Base-by-base conservation (phyloP, 768 basidiomycete genomes). In the Coprinopsis sp. region DNA sequence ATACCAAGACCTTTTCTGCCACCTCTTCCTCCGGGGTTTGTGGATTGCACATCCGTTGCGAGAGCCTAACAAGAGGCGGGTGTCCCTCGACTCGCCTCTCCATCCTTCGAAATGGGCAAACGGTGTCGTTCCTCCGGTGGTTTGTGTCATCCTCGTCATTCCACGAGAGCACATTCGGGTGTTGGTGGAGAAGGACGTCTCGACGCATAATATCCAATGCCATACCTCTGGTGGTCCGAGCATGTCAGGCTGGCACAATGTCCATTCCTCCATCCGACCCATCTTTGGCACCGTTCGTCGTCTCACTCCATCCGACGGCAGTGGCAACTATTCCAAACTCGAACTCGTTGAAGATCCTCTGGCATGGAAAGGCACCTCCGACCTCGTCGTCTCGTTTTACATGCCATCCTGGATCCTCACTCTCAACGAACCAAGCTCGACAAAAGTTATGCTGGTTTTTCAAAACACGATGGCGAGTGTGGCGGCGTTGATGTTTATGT, bases 1-100 rank as follows among this genome's bases (percentile, higher is more conserved):
- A 46, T 65, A 67, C 47, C 75, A 79, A 46, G 78, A 81, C 33
- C 57, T 81, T 37, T 71, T 64, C 37, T 55, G 63, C 16, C 67
- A 73, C 13, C 57, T 77, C 5, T 65, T 76, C 47, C 60, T 69
- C 13, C 57, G 67, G 16, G 68, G 64, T 14, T 51, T 78, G 0
- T 54, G 66, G 45, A 39, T 23, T 39, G 8, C 19, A 5, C 18
- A 6, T 39, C 10, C 22, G 19, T 10, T 39, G n/a, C 5, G 25
- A 19, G 22, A 44, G 38, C 0, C 47, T 52, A 24, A 57, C 61
- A 30, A 33, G 37, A 14, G 44, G 24, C 14, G 30, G 24, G n/a
- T 30, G 33, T 40, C 40, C 21, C 3, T 12, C 34, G 14, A n/a
- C n/a, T 34, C 38, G 21, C 19, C 28, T n/a, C 25, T 24, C 6